These are phyloP conservation scores for Seiridium cupressi DNA, from an alignment of 2,329 filamentous ascomycete species.

Conservation along the genomic window DNA sequence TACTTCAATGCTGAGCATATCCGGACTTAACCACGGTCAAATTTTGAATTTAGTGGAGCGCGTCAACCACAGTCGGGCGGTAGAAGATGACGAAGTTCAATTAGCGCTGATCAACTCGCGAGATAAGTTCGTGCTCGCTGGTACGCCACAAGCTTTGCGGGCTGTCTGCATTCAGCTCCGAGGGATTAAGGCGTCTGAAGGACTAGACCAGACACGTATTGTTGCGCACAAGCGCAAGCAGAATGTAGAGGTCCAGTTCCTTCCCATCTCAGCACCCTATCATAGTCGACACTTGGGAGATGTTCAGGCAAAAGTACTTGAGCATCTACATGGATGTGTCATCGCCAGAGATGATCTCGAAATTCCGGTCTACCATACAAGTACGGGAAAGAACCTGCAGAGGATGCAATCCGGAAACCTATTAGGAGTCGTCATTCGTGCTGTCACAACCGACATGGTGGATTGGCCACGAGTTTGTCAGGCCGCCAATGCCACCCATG, in stretches of 20 bases:
- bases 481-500: not conserved
- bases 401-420: not conserved
- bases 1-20: too few relatives aligned
- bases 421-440: not conserved
- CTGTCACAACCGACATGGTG: not conserved
- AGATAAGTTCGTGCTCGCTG: too few relatives aligned
- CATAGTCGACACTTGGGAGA: not conserved
- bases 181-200: not conserved
- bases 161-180: too few relatives aligned
- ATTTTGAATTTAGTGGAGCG: too few relatives aligned
- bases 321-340: not conserved
- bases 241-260: not conserved
- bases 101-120: too few relatives aligned
- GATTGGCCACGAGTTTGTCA: not conserved
- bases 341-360: conserved; percentile 11
- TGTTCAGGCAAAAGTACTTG: not conserved
- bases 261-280: not conserved
- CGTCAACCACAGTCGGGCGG: too few relatives aligned
- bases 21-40: too few relatives aligned
- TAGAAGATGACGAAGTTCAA: too few relatives aligned
- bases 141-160: too few relatives aligned
- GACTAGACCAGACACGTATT: not conserved
- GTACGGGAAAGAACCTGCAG: too few relatives aligned
- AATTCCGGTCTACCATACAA: conserved; percentile 15
- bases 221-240: not conserved